phyloP scores from a whole-genome alignment of 805 yeast species.

The Ogataea trehalophila region DNA sequence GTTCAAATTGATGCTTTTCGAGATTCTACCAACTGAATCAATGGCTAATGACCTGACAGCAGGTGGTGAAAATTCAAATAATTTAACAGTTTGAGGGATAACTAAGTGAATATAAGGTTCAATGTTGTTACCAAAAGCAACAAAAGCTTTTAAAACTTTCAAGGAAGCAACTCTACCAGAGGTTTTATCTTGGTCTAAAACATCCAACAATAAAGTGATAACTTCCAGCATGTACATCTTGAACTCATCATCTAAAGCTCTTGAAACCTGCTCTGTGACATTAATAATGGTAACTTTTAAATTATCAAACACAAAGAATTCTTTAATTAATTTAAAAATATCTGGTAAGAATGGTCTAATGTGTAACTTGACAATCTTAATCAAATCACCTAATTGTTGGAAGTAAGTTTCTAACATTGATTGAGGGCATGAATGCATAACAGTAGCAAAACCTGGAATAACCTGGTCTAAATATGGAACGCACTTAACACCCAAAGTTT shows the following conservation, averaged over 20 bases:
- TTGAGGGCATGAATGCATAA: conserved; percentile 77
- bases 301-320: conserved; percentile 58
- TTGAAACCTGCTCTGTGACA: conserved; percentile 77
- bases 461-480: conserved; percentile 85
- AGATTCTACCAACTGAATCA: conserved; percentile 74
- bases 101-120: conserved; percentile 86
- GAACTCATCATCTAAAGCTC: conserved; percentile 88
- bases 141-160: conserved; percentile 76
- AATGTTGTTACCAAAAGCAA: conserved; percentile 78
- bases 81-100: conserved; percentile 76
- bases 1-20: conserved; percentile 64
- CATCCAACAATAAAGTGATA: conserved; percentile 68
- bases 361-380: conserved; percentile 82
- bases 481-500: conserved; percentile 81
- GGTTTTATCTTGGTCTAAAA: conserved; percentile 69
- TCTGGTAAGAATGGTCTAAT: conserved; percentile 77
- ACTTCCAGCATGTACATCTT: conserved; percentile 76
- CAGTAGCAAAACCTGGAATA: conserved; percentile 80
- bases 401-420: conserved; percentile 82
- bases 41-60: conserved; percentile 68
- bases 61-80: conserved; percentile 70
- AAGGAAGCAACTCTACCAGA: conserved; percentile 56
- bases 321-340: conserved; percentile 69
- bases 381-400: conserved; percentile 77
- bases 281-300: conserved; percentile 76